Conservation (phyloP, 176 grass and related monocot species). For the Cocos nucifera region DNA sequence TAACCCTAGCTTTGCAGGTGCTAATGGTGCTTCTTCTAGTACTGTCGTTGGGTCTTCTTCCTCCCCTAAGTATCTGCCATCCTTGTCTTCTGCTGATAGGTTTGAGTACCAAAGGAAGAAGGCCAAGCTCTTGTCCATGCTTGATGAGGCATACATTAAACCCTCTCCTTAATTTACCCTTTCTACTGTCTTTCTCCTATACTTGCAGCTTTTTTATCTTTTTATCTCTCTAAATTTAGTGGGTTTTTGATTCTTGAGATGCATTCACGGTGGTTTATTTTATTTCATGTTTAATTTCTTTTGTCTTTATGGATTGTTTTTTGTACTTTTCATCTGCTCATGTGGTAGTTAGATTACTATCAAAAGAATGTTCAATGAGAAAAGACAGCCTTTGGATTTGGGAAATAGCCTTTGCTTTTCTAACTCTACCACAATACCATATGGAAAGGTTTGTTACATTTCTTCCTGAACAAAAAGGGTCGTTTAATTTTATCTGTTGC, state of each 20-base stretch:
- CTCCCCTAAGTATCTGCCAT: conserved; percentile 47
- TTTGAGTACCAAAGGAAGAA: conserved; percentile 96
- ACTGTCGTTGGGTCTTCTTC: conserved; percentile 41
- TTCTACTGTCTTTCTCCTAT: background rate
- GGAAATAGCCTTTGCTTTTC: background rate
- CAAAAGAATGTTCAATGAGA: background rate
- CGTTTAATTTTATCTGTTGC: no score
- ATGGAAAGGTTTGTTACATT: no score
- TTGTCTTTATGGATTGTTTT: no score
- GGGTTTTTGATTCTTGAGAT: no score
- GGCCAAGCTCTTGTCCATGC: conserved; percentile 93
- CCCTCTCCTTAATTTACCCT: background rate
- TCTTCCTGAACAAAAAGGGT: no score
- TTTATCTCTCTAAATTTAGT: no score
- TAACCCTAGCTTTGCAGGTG: conserved; percentile 39
- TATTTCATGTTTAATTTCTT: no score
- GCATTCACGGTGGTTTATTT: no score
- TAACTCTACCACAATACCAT: no score
- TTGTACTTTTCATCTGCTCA: background rate
- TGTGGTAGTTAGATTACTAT: background rate
- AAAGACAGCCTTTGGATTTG: background rate
- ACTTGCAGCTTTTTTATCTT: no score
- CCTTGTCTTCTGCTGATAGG: conserved; percentile 76
- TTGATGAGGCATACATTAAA: conserved; percentile 76
- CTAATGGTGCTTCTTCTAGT: conserved; percentile 31